Percentiles rank a stretch among this genome's conserved stretches.
Conservation (phyloP, 768 basidiomycete species). For the Cyclocybe aegerita region DNA sequence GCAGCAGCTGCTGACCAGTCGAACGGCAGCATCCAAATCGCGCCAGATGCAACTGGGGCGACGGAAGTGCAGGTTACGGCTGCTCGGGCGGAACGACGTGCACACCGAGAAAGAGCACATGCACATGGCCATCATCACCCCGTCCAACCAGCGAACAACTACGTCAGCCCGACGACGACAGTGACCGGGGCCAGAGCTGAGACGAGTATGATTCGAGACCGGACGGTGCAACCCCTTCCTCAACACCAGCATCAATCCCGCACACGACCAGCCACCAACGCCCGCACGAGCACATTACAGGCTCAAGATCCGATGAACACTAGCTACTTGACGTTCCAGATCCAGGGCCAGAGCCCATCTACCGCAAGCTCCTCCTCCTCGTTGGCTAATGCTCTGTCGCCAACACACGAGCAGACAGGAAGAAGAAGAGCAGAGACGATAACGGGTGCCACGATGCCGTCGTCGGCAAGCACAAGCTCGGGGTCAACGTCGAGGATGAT, state of each 20-base stretch:
- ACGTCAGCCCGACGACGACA: slow-evolving; percentile 5
- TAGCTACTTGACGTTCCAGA: slow-evolving; percentile 18
- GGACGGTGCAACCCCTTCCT: slow-evolving; percentile 19
- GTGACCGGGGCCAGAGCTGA: slow-evolving; percentile 7
- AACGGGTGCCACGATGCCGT: slow-evolving; percentile 8
- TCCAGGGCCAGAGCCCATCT: slow-evolving; percentile 7
- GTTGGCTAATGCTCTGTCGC: background rate
- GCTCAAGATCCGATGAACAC: slow-evolving; percentile 15
- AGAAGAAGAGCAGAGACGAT: slow-evolving; percentile 19
- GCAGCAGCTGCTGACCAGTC: no score
- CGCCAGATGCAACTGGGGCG: slow-evolving; percentile 1
- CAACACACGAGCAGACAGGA: slow-evolving; percentile 2
- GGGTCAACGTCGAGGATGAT: background rate
- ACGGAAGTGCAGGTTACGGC: background rate
- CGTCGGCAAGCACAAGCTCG: background rate
- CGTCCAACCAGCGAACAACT: background rate
- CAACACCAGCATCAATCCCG: background rate
- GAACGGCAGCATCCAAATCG: slow-evolving; percentile 3
- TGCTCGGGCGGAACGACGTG: slow-evolving; percentile 1
- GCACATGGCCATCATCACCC: background rate
- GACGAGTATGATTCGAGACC: slow-evolving; percentile 17
- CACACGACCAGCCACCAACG: background rate
- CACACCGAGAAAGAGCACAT: background rate
- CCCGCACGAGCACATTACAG: background rate
- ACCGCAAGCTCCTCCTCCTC: background rate